phyloP scores from a whole-genome alignment of 345 rosid species.

The Carallia pectinifolia region DNA sequence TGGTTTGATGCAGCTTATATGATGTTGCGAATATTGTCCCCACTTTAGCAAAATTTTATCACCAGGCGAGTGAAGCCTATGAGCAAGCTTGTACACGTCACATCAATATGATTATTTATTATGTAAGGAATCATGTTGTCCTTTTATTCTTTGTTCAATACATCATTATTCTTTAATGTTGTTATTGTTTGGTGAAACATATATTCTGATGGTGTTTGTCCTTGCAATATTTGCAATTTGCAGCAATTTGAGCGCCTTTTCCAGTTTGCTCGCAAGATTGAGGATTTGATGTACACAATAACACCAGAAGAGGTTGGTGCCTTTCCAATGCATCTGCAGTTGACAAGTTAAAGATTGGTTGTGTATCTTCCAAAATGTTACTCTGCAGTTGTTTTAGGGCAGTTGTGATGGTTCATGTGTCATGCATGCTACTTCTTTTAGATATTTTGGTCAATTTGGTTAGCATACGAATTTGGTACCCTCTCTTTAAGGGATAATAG shows the following conservation, averaged over 20 bases:
- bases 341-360: slow-evolving; percentile 2
- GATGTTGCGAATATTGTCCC: slow-evolving; percentile 97
- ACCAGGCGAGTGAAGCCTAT: slow-evolving; percentile 98
- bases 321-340: neutral
- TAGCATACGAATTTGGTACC: neutral
- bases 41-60: slow-evolving; percentile 95
- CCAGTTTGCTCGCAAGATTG: slow-evolving; percentile 85
- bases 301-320: slow-evolving; percentile 88
- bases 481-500: neutral
- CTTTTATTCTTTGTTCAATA: neutral
- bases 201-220: slow-evolving; percentile 4
- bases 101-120: slow-evolving; percentile 92
- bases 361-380: neutral
- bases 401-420: too few species aligned
- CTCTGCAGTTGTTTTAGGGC: neutral
- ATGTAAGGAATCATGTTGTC: slow-evolving; percentile 50
- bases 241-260: slow-evolving; percentile 98
- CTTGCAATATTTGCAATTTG: slow-evolving; percentile 24
- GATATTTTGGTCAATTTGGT: neutral
- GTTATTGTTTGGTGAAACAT: too few species aligned
- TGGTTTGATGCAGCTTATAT: slow-evolving; percentile 70
- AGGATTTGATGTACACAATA: slow-evolving; percentile 92
- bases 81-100: slow-evolving; percentile 97
- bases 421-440: neutral
- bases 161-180: neutral